A percentile compares a stretch with the other conserved stretches of the same genome.
Evolutionary conservation across 2,329 filamentous ascomycete genomes (phyloP).

Genomic region (Talaromyces sp.): DNA sequence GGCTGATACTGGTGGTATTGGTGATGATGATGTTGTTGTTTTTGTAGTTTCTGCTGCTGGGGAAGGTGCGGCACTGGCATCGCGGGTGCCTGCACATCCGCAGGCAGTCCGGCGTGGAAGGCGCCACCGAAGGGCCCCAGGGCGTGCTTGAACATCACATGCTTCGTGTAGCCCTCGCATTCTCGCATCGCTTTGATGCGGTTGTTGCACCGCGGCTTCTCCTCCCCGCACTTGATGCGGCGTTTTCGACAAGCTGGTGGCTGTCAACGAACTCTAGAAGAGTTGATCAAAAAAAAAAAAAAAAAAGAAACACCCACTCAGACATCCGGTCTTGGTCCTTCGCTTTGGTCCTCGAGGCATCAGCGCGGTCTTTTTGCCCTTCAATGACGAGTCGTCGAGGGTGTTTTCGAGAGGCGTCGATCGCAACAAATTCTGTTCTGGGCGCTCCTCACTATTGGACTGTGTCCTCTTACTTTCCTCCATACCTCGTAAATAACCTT

Average conservation of each 20-base stretch:
- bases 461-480: not conserved
- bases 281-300: too few relatives aligned
- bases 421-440: not conserved
- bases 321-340: constrained; percentile 85
- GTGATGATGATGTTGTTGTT: too few relatives aligned
- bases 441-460: not conserved
- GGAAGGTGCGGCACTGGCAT: constrained; percentile 12
- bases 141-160: constrained; percentile 37
- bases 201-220: constrained; percentile 47
- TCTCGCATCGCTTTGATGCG: constrained; percentile 43
- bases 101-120: too few relatives aligned
- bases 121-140: constrained; percentile 27
- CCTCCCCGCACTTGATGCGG: constrained; percentile 95
- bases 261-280: not conserved
- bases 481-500: not conserved
- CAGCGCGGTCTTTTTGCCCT: constrained; percentile 16
- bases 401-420: not conserved
- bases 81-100: constrained; percentile 1
- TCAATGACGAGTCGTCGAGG: constrained; percentile 1
- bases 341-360: constrained; percentile 46
- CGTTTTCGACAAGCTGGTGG: constrained; percentile 76
- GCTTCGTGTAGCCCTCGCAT: constrained; percentile 40
- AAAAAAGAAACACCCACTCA: constrained; percentile 67
- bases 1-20: constrained; percentile 14
- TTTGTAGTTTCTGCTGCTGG: constrained; percentile 3